Conservation (phyloP, 2,329 filamentous ascomycete species). For the Tolypocladium nubicola region DNA sequence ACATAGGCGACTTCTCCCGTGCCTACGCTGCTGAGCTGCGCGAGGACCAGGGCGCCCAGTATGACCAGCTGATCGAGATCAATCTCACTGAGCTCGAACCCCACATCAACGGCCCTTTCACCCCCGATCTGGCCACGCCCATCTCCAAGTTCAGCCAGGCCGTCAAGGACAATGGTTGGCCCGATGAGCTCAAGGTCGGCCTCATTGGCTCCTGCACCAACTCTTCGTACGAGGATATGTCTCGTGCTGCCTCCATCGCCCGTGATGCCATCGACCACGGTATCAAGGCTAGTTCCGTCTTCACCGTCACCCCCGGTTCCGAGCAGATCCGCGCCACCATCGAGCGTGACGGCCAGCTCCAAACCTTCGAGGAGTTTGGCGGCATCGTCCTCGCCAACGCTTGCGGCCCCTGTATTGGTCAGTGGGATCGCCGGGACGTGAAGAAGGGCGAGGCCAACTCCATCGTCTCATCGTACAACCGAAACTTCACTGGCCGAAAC, state of each 20-base stretch:
- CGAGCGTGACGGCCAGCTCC: slow-evolving; percentile 76
- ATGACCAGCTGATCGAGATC: slow-evolving; percentile 86
- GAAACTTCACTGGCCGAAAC: slow-evolving; percentile 94
- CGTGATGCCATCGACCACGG: slow-evolving; percentile 86
- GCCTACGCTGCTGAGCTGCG: slow-evolving; percentile 58
- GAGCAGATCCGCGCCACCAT: slow-evolving; percentile 95
- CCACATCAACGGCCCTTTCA: slow-evolving; percentile 95
- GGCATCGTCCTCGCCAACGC: slow-evolving; percentile 89
- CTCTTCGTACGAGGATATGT: slow-evolving; percentile 98
- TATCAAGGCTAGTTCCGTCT: slow-evolving; percentile 77
- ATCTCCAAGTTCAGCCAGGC: slow-evolving; percentile 81
- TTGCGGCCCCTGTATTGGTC: slow-evolving; percentile 86
- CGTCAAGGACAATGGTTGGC: slow-evolving; percentile 80
- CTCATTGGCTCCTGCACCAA: slow-evolving; percentile 98
- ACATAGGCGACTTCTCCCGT: slow-evolving; percentile 85
- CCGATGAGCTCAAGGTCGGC: slow-evolving; percentile 79
- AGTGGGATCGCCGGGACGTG: slow-evolving; percentile 89
- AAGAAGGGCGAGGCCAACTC: slow-evolving; percentile 81
- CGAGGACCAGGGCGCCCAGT: slow-evolving; percentile 67
- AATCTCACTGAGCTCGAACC: slow-evolving; percentile 85
- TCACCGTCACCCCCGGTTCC: slow-evolving; percentile 93
- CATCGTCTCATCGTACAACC: slow-evolving; percentile 95
- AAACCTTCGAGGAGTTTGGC: slow-evolving; percentile 77
- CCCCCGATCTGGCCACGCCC: slow-evolving; percentile 87
- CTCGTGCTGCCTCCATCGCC: slow-evolving; percentile 85